Conservation (phyloP, 2,329 filamentous ascomycete species). For the Dryadomyces quercivorus region DNA sequence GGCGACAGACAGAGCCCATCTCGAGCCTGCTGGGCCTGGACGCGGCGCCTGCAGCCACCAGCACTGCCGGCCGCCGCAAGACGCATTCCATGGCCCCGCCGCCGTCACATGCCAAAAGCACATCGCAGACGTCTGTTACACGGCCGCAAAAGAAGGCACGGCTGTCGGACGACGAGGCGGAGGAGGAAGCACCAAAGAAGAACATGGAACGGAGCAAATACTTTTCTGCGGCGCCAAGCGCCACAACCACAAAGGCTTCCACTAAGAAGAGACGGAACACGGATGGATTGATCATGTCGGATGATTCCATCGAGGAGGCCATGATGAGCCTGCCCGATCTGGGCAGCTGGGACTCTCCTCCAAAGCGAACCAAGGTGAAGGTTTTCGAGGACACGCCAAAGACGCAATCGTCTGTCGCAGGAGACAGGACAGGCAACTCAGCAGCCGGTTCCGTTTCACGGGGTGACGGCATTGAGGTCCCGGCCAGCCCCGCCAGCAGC, state of each 20-base stretch:
- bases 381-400: constrained; percentile 27
- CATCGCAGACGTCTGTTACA: constrained; percentile 1
- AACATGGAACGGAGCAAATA: constrained; percentile 38
- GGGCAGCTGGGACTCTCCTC: constrained; percentile 32
- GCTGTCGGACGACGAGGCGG: constrained; percentile 32
- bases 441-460: constrained; percentile 1
- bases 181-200: constrained; percentile 7
- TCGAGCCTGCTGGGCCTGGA: constrained; percentile 25
- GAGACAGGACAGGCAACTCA: constrained; percentile 1
- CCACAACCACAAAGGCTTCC: constrained; percentile 2
- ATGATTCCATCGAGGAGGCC: constrained; percentile 45
- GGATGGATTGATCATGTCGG: constrained; percentile 37
- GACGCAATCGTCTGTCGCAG: not conserved
- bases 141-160: constrained; percentile 46
- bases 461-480: constrained; percentile 9
- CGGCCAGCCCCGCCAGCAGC: constrained; percentile 6
- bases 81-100: not conserved
- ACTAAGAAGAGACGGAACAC: constrained; percentile 14
- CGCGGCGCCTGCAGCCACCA: not conserved
- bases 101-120: not conserved
- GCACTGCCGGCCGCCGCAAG: constrained; percentile 2
- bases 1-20: constrained; percentile 41
- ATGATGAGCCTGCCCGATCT: constrained; percentile 38
- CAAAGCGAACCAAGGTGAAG: constrained; percentile 2
- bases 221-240: constrained; percentile 28